Evolutionary conservation across 768 basidiomycete species (phyloP).

Genomic region (Termitomyces sp.): DNA sequence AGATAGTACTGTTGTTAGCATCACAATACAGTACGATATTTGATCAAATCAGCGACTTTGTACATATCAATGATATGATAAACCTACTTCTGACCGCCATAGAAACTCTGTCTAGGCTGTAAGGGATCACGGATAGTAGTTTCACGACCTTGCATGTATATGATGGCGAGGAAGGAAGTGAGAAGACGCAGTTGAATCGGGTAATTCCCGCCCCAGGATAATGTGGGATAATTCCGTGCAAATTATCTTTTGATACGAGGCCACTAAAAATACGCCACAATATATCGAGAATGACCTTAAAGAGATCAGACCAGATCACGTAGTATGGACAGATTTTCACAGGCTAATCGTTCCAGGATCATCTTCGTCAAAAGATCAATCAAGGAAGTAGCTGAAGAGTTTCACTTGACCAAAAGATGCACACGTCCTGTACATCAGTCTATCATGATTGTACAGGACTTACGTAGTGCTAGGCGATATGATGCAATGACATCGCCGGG

Average conservation of each 20-base stretch:
- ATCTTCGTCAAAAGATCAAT: not conserved
- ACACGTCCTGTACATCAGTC: no score
- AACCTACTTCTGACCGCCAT: constrained; percentile 1
- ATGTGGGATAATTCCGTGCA: not conserved
- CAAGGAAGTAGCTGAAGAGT: not conserved
- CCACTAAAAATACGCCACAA: not conserved
- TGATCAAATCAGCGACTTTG: not conserved
- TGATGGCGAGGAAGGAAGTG: not conserved
- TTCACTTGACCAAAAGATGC: no score
- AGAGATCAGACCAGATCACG: not conserved
- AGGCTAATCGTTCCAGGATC: not conserved
- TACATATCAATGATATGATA: no score
- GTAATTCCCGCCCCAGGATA: not conserved
- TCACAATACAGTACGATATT: not conserved
- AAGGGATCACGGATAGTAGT: not conserved
- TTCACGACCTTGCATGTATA: not conserved
- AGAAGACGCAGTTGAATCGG: not conserved
- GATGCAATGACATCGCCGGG: no score
- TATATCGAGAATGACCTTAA: not conserved
- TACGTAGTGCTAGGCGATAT: no score
- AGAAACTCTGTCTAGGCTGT: not conserved
- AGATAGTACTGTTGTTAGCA: not conserved
- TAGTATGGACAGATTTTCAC: not conserved
- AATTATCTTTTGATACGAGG: not conserved
- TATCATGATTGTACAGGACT: no score